phyloP scores from a whole-genome alignment of 2,329 filamentous ascomycete species.

The Daldinia sp. region DNA sequence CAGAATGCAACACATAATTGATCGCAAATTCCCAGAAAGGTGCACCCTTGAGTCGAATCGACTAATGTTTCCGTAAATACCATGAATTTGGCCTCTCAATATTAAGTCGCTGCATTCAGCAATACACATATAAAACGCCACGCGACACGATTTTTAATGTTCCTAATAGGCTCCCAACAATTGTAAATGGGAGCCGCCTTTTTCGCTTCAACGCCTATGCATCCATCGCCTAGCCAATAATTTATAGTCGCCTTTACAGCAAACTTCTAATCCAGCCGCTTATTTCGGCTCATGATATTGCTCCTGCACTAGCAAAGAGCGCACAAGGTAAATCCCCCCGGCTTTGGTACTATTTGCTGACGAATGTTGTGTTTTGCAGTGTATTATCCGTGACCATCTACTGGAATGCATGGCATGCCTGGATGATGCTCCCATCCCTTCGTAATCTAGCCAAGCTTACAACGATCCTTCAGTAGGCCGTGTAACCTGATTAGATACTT shows the following conservation, averaged over 20 bases:
- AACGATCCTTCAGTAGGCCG: constrained; percentile 1
- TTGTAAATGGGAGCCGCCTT: constrained; percentile 42
- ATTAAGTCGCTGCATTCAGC: constrained; percentile 46
- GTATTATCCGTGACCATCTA: constrained; percentile 5
- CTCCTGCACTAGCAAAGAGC: constrained; percentile 13
- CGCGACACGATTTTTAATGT: constrained; percentile 42
- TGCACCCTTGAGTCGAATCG: constrained; percentile 54
- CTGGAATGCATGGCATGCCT: constrained; percentile 25
- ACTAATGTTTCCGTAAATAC: constrained; percentile 53
- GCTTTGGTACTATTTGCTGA: constrained; percentile 26
- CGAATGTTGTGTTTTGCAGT: constrained; percentile 30
- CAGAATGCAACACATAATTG: constrained; percentile 56
- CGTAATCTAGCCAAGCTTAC: background rate
- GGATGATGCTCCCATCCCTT: background rate
- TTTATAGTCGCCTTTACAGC: constrained; percentile 27
- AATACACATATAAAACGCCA: constrained; percentile 37
- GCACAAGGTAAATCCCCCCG: constrained; percentile 32
- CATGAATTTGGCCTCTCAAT: constrained; percentile 47
- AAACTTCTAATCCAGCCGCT: constrained; percentile 11
- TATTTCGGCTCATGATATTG: constrained; percentile 11
- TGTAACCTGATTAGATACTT: background rate
- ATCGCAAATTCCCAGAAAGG: constrained; percentile 55
- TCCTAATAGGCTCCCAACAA: constrained; percentile 37
- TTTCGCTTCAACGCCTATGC: constrained; percentile 32
- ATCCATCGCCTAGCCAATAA: constrained; percentile 28